Evolutionary conservation across 768 basidiomycete genomes (phyloP), one percentile per base, ranked within the genome.

Genomic region (Strobilomyces confusus): DNA sequence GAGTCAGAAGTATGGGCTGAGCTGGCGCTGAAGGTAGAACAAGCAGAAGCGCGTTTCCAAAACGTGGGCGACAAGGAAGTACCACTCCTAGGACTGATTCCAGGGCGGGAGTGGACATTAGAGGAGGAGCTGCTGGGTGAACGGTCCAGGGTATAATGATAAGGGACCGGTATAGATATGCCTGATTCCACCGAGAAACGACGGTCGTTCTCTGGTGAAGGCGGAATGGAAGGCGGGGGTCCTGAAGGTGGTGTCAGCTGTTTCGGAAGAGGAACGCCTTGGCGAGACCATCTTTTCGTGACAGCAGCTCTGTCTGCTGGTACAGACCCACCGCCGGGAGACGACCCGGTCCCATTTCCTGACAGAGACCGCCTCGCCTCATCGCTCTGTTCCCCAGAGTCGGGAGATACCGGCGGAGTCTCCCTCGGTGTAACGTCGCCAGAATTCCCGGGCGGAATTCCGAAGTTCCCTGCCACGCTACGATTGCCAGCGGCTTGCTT

Each of bases 221-320:
- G 41, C 6, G 73, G 80, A 23, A 77, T 65, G 15, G 78, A 76
- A 5, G 83, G 81, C 26, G 81, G 70, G 15, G 85, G 83, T 7
- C 82, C 85, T 25, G 71, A 76, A 2, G 86, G 83, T 11, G 84
- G 84, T 5, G 79, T 79, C 45, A 75, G 64, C 44, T 77, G 75
- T 20, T 78, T 75, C 9, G 84, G 84, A 29, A 77, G 56, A 73
- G 64, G 25, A 62, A 62, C 33, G 14, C 75, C 74, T 57, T 79
- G 81, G 47, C 79, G 73, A 34, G 83, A 83, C 82, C 83, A 82
- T 48, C 81, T 72, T 49, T 74, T 76, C 11, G 66, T 67, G 37
- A 67, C 49, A n/a, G 63, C 65, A 19, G 49, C 36, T 15, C 51
- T 60, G 6, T 75, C 78, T 23, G 69, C 54, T 7, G 78, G 58